Percentiles rank a stretch among this genome's conserved stretches.
Evolutionary conservation across 106 monocot genomes (phyloP).

Genomic region (Posidonia australis): DNA sequence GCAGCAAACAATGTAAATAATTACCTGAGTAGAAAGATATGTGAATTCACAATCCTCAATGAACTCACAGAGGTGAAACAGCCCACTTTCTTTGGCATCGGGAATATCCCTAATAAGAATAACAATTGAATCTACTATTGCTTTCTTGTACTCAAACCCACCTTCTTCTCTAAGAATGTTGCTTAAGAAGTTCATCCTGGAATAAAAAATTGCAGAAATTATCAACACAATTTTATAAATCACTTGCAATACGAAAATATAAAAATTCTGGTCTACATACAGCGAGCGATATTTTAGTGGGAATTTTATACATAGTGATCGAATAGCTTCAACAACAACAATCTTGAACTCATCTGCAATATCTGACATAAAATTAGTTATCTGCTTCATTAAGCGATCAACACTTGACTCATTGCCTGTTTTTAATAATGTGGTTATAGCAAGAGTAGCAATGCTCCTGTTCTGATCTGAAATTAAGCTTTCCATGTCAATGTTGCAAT

Average conservation of each 20-base stretch:
- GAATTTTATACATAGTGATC: constrained; percentile 93
- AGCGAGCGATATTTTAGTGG: constrained; percentile 94
- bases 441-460: constrained; percentile 99
- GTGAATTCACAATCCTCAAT: constrained; percentile 99
- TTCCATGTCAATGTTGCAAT: constrained; percentile 99
- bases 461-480: constrained; percentile 98
- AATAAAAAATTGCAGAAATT: not conserved
- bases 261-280: constrained; percentile 29
- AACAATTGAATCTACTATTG: constrained; percentile 97
- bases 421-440: constrained; percentile 94
- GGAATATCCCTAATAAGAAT: constrained; percentile 97
- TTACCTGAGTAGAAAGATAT: constrained; percentile 95
- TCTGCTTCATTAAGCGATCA: constrained; percentile 98
- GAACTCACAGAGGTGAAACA: constrained; percentile 98
- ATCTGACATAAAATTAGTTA: constrained; percentile 97
- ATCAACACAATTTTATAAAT: not conserved
- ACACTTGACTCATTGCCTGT: constrained; percentile 99
- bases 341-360: constrained; percentile 99
- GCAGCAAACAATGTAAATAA: not conserved
- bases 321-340: constrained; percentile 96
- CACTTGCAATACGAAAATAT: not conserved
- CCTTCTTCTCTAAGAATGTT: constrained; percentile 99
- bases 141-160: constrained; percentile 97
- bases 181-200: constrained; percentile 99
- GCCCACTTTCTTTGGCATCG: constrained; percentile 94